phyloP scores from a whole-genome alignment of 139 green algal species.

The Limnomonas spitsbergensis region DNA sequence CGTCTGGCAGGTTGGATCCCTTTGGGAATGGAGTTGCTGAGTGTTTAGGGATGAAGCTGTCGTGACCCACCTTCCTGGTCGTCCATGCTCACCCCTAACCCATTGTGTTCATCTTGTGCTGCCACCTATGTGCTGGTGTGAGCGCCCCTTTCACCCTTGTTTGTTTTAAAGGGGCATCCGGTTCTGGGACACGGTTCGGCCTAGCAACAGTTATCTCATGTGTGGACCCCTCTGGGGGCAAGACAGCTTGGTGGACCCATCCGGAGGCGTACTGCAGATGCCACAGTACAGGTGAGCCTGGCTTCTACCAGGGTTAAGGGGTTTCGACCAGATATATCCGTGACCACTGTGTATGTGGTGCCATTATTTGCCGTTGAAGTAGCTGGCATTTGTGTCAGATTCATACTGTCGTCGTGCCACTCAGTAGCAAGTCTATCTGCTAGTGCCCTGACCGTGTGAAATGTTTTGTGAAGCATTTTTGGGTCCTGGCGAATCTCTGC shows the following conservation, averaged over 20 bases:
- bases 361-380: neutral
- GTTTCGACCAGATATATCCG: too few species aligned
- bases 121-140: too few species aligned
- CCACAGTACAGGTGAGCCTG: slow-evolving; percentile 35
- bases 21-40: too few species aligned
- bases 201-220: slow-evolving; percentile 50
- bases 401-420: neutral
- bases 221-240: slow-evolving; percentile 38
- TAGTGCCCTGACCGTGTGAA: neutral
- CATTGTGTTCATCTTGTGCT: too few species aligned
- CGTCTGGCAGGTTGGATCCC: too few species aligned
- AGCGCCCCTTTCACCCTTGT: too few species aligned
- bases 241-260: slow-evolving; percentile 6
- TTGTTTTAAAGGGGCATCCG: slow-evolving; percentile 28
- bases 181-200: neutral
- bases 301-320: too few species aligned
- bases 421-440: neutral
- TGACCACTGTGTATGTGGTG: neutral
- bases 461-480: neutral
- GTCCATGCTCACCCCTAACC: too few species aligned
- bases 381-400: too few species aligned
- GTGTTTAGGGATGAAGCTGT: too few species aligned
- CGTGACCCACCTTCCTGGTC: too few species aligned
- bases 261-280: slow-evolving; percentile 28
- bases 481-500: too few species aligned